Evolutionary conservation across 2,329 filamentous ascomycete genomes (phyloP), one percentile per base, ranked within the genome.

Genomic region (Orbilia javanica): DNA sequence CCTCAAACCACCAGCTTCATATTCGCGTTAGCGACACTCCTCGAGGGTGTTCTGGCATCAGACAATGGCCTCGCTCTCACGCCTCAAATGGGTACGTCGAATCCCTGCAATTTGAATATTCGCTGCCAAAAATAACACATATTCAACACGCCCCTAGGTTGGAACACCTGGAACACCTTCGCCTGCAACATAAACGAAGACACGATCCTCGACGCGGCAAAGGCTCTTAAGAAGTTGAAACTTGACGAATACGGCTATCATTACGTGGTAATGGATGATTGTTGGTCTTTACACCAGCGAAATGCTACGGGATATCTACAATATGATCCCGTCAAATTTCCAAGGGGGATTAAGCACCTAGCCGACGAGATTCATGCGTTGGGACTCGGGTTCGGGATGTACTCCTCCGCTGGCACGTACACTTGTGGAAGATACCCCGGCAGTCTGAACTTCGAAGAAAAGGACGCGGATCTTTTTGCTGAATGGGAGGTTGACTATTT

Each of bases 351-450:
- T 75, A 85, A 85, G 11, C 85, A 86, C 0, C 82, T 88, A 0
- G 88, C 88, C 0, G 83, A 87, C 25, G 81, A 87, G 72, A 85
- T 91, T 22, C 89, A 91, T 77, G 83, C 81, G 1, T 80, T 89
- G 78, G 88, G 88, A 2, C 81, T 91, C 50, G 91, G 91, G 81
- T 84, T 90, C 11, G 90, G 90, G 0, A 90, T 92, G 73, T 91
- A 91, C 80, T 87, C 87, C 80, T 87, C 86, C 81, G 88, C 87
- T 0, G 87, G 88, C 50, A 84, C 83, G 60, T 81, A 81, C 70
- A 89, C 88, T 1, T 90, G 89, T 80, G 89, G 86, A 0, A 86
- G 86, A 4, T 90, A 89, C 80, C 86, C 88, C 11, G 89, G 86
- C 0, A 88, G 86, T 66, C 81, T 89, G 2, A 88, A 87, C 0